A percentile compares a stretch with the other conserved stretches of the same genome.
phyloP scores from a whole-genome alignment of 805 yeast genomes.

The Saturnispora dispora region DNA sequence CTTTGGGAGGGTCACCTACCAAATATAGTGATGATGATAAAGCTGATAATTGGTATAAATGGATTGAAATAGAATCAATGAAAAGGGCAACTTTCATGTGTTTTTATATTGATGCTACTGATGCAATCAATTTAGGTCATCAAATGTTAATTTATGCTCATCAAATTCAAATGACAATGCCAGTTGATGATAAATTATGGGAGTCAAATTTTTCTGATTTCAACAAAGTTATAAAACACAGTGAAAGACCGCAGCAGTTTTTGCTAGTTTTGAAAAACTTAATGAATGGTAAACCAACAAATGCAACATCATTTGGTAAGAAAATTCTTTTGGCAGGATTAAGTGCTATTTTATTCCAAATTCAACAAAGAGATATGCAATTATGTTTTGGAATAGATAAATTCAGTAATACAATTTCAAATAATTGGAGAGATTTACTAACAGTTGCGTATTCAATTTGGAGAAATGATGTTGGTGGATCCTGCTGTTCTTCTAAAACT shows the following conservation, averaged over 20 bases:
- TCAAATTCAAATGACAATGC: slow-evolving; percentile 52
- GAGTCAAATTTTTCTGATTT: slow-evolving; percentile 23
- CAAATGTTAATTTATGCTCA: slow-evolving; percentile 47
- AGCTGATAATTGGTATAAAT: slow-evolving; percentile 38
- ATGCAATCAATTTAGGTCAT: slow-evolving; percentile 73
- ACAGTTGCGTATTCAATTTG: slow-evolving; percentile 65
- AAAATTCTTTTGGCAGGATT: slow-evolving; percentile 60
- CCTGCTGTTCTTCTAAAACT: slow-evolving; percentile 29
- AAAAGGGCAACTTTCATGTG: slow-evolving; percentile 76
- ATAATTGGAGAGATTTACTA: slow-evolving; percentile 63
- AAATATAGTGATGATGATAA: slow-evolving; percentile 17
- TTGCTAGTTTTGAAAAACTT: slow-evolving; percentile 48
- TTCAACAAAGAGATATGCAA: slow-evolving; percentile 65
- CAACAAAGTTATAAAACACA: slow-evolving; percentile 17
- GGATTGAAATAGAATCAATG: slow-evolving; percentile 76
- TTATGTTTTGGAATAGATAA: slow-evolving; percentile 38
- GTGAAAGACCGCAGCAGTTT: slow-evolving; percentile 35
- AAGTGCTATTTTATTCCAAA: slow-evolving; percentile 56
- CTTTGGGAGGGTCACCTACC: slow-evolving; percentile 62
- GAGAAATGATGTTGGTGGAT: slow-evolving; percentile 39
- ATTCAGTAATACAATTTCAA: slow-evolving; percentile 22
- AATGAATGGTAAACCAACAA: slow-evolving; percentile 41
- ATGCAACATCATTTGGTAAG: slow-evolving; percentile 48
- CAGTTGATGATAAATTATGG: slow-evolving; percentile 58
- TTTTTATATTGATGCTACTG: slow-evolving; percentile 70